phyloP scores from a whole-genome alignment of 306 rosid genomes.

The Prunus salicina region DNA sequence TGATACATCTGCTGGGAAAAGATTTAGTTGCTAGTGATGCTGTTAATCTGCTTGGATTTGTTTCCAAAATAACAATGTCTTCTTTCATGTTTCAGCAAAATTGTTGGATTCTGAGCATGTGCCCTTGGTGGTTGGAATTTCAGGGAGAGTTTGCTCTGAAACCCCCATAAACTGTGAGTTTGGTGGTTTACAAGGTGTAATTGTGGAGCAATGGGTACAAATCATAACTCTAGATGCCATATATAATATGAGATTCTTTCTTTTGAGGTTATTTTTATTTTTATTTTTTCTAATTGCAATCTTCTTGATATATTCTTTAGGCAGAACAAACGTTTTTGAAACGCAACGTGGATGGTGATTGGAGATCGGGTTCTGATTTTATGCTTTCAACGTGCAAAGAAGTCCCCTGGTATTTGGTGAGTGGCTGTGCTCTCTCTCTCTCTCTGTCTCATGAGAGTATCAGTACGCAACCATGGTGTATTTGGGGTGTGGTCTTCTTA shows the following conservation, averaged over 20 bases:
- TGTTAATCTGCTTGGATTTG: not conserved
- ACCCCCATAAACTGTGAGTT: not conserved
- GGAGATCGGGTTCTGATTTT: constrained; percentile 97
- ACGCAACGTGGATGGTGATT: constrained; percentile 92
- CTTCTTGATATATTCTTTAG: too few species aligned
- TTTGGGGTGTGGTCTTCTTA: not conserved
- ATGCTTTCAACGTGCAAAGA: constrained; percentile 95
- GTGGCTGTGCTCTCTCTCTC: constrained; percentile 18
- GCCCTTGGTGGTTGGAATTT: not conserved
- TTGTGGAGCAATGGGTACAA: not conserved
- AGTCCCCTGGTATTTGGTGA: constrained; percentile 96
- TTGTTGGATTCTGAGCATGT: too few species aligned
- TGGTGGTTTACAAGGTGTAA: not conserved
- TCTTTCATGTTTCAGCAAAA: not conserved
- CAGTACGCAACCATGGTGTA: not conserved
- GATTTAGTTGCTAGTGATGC: too few species aligned
- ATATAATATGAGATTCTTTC: too few species aligned
- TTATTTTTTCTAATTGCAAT: too few species aligned
- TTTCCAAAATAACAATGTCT: not conserved
- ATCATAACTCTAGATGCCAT: not conserved
- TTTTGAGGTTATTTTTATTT: too few species aligned
- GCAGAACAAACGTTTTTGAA: constrained; percentile 94
- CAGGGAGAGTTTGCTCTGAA: not conserved
- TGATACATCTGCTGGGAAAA: not conserved
- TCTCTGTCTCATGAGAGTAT: not conserved